phyloP scores from a whole-genome alignment of 2,329 filamentous ascomycete genomes.

The Cyclaneusma minus region DNA sequence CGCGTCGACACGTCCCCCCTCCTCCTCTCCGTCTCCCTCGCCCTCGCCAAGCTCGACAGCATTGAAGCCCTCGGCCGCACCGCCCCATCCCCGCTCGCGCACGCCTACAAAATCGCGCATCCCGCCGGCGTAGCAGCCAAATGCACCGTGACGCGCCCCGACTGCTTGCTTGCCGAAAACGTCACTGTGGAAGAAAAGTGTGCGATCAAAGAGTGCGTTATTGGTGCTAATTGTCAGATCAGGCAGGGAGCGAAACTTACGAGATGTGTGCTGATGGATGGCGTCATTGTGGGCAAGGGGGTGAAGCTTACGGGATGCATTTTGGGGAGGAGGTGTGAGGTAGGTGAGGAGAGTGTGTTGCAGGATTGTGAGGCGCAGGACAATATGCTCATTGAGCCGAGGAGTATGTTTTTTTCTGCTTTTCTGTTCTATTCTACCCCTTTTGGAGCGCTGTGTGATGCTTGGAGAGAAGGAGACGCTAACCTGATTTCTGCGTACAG shows the following conservation, averaged over 20 bases:
- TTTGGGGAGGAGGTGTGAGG: slow-evolving; percentile 61
- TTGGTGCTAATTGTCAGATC: slow-evolving; percentile 79
- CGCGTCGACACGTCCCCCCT: slow-evolving; percentile 79
- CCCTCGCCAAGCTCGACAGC: slow-evolving; percentile 70
- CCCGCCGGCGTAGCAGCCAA: slow-evolving; percentile 66
- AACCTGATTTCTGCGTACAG: slow-evolving; percentile 22
- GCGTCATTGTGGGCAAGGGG: slow-evolving; percentile 68
- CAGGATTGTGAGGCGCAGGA: slow-evolving; percentile 90
- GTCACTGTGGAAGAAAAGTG: slow-evolving; percentile 78
- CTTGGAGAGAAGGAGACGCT: slow-evolving; percentile 1
- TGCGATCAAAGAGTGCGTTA: slow-evolving; percentile 82
- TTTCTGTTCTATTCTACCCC: slow-evolving; percentile 1
- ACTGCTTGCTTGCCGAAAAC: slow-evolving; percentile 76
- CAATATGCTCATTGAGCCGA: slow-evolving; percentile 72
- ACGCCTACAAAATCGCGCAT: slow-evolving; percentile 66
- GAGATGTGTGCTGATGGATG: slow-evolving; percentile 88
- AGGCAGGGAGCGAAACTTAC: slow-evolving; percentile 70
- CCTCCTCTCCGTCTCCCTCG: slow-evolving; percentile 66
- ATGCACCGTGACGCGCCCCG: slow-evolving; percentile 67
- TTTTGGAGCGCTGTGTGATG: neutral
- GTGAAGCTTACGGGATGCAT: slow-evolving; percentile 81
- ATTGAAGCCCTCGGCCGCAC: slow-evolving; percentile 45
- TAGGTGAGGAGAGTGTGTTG: slow-evolving; percentile 69
- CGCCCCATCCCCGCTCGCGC: slow-evolving; percentile 57
- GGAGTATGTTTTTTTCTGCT: slow-evolving; percentile 32